Conservation (phyloP, 176 grass and related monocot species). For the sorghum (Sorghum bicolor) region Sorghum_bicolor_NCBIv3 NC_012874.2:2282501-2283000, state of each 20-base stretch:
- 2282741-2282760: background rate
- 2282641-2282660: conserved; percentile 68
- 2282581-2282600: conserved; percentile 88
- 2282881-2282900: too few species aligned
- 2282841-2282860: too few species aligned
- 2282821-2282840: too few species aligned
- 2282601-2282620: conserved; percentile 91
- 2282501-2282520: background rate
- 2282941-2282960: too few species aligned
- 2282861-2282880: too few species aligned
- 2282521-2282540: background rate
- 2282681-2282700: conserved; percentile 70
- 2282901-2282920: too few species aligned
- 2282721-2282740: background rate
- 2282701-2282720: conserved; percentile 52
- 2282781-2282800: background rate
- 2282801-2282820: background rate
- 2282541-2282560: background rate
- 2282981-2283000: too few species aligned
- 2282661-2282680: conserved; percentile 72
- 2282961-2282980: too few species aligned
- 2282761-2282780: background rate
- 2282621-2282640: conserved; percentile 76
- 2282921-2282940: too few species aligned
- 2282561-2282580: background rate